phyloP scores from a whole-genome alignment of 108 stramenopile species.

The Fragilaria crotonensis region DNA sequence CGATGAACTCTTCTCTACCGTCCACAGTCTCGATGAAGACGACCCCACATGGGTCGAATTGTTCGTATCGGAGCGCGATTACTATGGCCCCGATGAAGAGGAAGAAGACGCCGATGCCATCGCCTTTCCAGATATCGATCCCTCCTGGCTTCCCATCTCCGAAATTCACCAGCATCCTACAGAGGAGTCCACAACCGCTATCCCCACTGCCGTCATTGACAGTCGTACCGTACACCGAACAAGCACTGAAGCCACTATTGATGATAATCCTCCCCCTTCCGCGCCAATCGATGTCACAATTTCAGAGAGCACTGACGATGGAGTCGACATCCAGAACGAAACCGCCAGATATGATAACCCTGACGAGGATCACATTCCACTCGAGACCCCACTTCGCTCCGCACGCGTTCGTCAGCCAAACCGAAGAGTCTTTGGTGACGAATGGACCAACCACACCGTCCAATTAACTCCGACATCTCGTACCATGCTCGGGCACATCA shows the following conservation, averaged over 20 bases:
- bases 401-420: neutral
- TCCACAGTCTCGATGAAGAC: neutral
- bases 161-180: no score
- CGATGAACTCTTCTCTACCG: slow-evolving; percentile 31
- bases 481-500: no score
- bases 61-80: neutral
- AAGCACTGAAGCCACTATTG: neutral
- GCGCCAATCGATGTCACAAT: no score
- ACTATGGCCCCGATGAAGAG: neutral
- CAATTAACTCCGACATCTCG: neutral
- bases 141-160: no score
- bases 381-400: neutral
- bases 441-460: neutral
- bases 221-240: no score
- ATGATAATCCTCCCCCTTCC: neutral
- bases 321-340: no score
- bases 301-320: no score
- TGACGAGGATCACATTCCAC: no score
- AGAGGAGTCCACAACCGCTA: no score
- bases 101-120: neutral
- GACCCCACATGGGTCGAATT: slow-evolving; percentile 5
- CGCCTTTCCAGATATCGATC: no score
- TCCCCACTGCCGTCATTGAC: slow-evolving; percentile 2
- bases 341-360: no score
- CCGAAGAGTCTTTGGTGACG: neutral